phyloP scores from a whole-genome alignment of 768 basidiomycete species.

The Cystofilobasidium ferigula region DNA sequence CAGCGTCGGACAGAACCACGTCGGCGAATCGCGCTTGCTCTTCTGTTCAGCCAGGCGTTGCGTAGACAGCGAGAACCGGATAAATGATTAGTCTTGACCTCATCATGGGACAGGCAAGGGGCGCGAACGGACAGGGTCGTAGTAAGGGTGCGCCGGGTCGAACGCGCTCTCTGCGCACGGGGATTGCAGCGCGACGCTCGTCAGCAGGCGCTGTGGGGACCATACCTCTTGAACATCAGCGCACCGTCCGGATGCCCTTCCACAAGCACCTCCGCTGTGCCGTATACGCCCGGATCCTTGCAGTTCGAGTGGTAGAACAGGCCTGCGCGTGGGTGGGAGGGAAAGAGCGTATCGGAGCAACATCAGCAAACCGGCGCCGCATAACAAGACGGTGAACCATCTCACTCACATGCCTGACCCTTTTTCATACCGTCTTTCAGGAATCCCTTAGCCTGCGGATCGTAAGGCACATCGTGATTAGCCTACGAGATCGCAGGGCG shows the following conservation, averaged over 20 bases:
- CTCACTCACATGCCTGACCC: neutral
- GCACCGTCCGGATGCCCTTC: constrained; percentile 2
- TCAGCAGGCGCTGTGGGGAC: neutral
- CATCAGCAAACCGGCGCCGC: too few relatives aligned
- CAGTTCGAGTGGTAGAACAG: constrained; percentile 21
- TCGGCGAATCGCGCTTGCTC: neutral
- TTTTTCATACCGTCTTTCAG: constrained; percentile 19
- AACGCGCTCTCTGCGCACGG: neutral
- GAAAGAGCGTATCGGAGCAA: neutral
- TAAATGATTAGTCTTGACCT: neutral
- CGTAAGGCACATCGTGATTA: neutral
- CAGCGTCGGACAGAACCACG: constrained; percentile 3
- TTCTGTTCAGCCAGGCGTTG: neutral
- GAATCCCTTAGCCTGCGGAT: constrained; percentile 7
- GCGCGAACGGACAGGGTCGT: constrained; percentile 5
- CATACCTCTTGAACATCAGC: neutral
- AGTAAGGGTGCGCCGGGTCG: constrained; percentile 8
- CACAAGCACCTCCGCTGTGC: constrained; percentile 5
- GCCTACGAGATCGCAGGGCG: neutral
- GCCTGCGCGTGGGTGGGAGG: neutral
- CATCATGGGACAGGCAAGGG: neutral
- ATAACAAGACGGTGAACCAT: too few relatives aligned
- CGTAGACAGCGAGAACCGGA: neutral
- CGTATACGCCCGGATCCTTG: constrained; percentile 15
- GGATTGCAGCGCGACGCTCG: too few relatives aligned